Percentiles rank a stretch among this genome's conserved stretches.
These are phyloP conservation scores for Corynascus novoguineensis DNA, from an alignment of 495 filamentous ascomycete genomes.

Conservation along the genomic window DNA sequence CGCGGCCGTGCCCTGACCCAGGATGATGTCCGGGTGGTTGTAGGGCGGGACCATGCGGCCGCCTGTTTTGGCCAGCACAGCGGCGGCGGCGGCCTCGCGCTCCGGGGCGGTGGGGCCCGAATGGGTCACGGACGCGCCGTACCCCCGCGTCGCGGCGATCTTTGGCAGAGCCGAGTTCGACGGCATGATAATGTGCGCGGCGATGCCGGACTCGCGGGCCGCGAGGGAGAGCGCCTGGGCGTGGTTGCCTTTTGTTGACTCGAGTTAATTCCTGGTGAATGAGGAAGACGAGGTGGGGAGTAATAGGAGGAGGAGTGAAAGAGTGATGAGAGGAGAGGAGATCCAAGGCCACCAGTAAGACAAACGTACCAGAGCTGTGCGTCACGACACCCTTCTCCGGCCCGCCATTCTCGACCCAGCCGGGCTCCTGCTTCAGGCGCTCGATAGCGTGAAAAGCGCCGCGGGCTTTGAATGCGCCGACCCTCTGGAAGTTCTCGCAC, in stretches of 20 bases:
- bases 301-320: not conserved
- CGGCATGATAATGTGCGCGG: slow-evolving; percentile 89
- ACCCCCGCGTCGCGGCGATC: slow-evolving; percentile 69
- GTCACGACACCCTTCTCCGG: slow-evolving; percentile 72
- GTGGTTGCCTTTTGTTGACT: slow-evolving; percentile 63
- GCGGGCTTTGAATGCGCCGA: slow-evolving; percentile 89
- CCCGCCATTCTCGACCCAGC: slow-evolving; percentile 48
- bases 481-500: slow-evolving; percentile 87
- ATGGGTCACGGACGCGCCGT: slow-evolving; percentile 77
- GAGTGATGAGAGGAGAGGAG: not conserved
- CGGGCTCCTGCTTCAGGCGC: slow-evolving; percentile 59
- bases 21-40: slow-evolving; percentile 83
- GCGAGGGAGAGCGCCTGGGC: slow-evolving; percentile 91
- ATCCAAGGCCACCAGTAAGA: not conserved
- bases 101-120: slow-evolving; percentile 74
- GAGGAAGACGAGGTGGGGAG: not conserved
- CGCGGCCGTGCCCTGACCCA: slow-evolving; percentile 84
- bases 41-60: slow-evolving; percentile 83
- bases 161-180: slow-evolving; percentile 74
- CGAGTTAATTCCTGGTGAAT: not conserved
- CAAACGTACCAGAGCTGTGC: slow-evolving; percentile 79
- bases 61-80: slow-evolving; percentile 62
- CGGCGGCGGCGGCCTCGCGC: slow-evolving; percentile 66
- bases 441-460: slow-evolving; percentile 87
- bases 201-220: slow-evolving; percentile 53